Evolutionary conservation across 805 yeast genomes (phyloP).

Genomic region (Nakazawaea wickerhamii): DNA sequence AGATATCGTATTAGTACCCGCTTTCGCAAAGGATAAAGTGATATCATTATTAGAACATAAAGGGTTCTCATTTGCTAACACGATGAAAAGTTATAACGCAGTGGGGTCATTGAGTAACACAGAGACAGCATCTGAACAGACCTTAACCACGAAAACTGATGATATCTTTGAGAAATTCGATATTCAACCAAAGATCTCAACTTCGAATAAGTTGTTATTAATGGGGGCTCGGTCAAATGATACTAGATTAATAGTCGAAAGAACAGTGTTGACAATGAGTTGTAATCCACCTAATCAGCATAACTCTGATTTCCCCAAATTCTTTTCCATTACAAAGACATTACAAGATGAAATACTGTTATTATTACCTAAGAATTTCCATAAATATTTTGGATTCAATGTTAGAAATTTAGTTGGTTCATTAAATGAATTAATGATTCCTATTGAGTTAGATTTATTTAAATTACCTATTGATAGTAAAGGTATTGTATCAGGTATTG

Average conservation of each 20-base stretch:
- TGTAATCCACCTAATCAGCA: constrained; percentile 18
- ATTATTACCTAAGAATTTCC: constrained; percentile 37
- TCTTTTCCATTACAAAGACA: constrained; percentile 49
- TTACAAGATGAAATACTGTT: constrained; percentile 46
- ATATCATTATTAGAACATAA: constrained; percentile 36
- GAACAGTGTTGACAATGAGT: constrained; percentile 34
- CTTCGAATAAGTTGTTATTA: constrained; percentile 35
- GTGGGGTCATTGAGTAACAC: neutral
- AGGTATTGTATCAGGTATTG: constrained; percentile 65
- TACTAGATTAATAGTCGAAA: constrained; percentile 33
- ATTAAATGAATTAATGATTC: constrained; percentile 49
- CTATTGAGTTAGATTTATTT: constrained; percentile 49
- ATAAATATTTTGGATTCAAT: constrained; percentile 32
- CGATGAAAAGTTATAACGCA: constrained; percentile 36
- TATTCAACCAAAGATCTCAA: constrained; percentile 41
- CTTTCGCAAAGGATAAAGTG: constrained; percentile 36
- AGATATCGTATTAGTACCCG: constrained; percentile 59
- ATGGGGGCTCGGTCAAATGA: constrained; percentile 58
- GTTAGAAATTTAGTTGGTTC: constrained; percentile 47
- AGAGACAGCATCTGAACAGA: constrained; percentile 2
- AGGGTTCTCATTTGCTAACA: constrained; percentile 39
- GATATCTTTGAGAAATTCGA: constrained; percentile 25
- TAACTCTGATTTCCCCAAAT: constrained; percentile 28
- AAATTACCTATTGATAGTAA: constrained; percentile 52
- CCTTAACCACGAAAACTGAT: neutral